phyloP scores from a whole-genome alignment of 768 basidiomycete species.

The Pulveroboletus sp. region DNA sequence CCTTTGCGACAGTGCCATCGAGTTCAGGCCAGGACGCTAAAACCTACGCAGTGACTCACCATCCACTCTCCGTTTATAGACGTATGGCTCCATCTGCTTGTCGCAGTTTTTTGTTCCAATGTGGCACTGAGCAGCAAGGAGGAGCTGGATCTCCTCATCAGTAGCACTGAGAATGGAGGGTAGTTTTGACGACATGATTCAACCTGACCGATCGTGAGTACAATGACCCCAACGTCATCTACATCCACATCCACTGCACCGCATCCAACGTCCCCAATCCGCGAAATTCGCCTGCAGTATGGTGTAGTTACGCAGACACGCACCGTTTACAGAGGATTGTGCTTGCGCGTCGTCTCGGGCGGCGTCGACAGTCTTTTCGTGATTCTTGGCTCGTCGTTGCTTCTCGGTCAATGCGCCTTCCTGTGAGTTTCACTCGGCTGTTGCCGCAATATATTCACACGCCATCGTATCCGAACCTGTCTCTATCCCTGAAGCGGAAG shows the following conservation, averaged over 20 bases:
- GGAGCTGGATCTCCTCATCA: slow-evolving; percentile 95
- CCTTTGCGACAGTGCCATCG: slow-evolving; percentile 44
- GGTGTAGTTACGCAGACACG: slow-evolving; percentile 21
- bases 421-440: slow-evolving; percentile 22
- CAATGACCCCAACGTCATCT: slow-evolving; percentile 25
- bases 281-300: neutral
- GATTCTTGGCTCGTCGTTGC: slow-evolving; percentile 21
- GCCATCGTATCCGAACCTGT: slow-evolving; percentile 2
- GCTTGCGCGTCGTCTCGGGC: slow-evolving; percentile 36
- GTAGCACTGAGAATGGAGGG: slow-evolving; percentile 90
- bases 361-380: slow-evolving; percentile 35
- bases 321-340: slow-evolving; percentile 37
- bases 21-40: slow-evolving; percentile 10
- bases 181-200: slow-evolving; percentile 77
- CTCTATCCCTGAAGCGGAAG: neutral
- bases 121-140: slow-evolving; percentile 93
- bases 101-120: slow-evolving; percentile 99
- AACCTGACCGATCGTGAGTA: slow-evolving; percentile 31
- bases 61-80: slow-evolving; percentile 94
- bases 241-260: slow-evolving; percentile 17
- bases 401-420: neutral
- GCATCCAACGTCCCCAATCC: slow-evolving; percentile 31
- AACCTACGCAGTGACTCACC: slow-evolving; percentile 49
- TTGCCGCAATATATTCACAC: slow-evolving; percentile 22
- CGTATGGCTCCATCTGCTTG: slow-evolving; percentile 97